Evolutionary conservation across 116 monocot species (phyloP).

Genomic region (Posidonia oceanica): DNA sequence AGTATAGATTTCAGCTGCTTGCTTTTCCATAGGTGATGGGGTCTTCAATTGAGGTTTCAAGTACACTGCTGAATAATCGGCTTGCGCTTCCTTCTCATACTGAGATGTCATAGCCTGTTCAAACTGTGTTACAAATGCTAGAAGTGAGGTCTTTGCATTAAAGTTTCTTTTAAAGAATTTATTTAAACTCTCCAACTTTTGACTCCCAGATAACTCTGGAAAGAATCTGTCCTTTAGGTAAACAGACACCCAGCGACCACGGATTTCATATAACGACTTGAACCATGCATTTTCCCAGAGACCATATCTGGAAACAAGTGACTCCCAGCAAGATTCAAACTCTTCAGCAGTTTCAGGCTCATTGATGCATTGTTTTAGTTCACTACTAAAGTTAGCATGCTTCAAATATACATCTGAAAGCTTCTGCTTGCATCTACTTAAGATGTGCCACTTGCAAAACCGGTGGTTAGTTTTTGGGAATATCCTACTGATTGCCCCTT

Average conservation of each 20-base stretch:
- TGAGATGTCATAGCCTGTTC: constrained; percentile 15
- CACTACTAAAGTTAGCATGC: constrained; percentile 15
- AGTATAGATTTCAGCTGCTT: constrained; percentile 23
- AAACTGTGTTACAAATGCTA: constrained; percentile 18
- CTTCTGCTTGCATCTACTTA: constrained; percentile 27
- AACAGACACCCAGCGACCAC: constrained; percentile 17
- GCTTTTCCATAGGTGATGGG: constrained; percentile 24
- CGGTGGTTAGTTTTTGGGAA: constrained; percentile 16
- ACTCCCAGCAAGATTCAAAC: constrained; percentile 22
- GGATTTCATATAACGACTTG: constrained; percentile 12
- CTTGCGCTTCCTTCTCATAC: constrained; percentile 17
- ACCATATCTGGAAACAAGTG: constrained; percentile 14
- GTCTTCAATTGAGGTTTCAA: constrained; percentile 15
- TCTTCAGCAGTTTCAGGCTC: constrained; percentile 18
- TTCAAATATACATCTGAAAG: constrained; percentile 21
- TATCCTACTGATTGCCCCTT: constrained; percentile 20
- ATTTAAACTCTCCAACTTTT: constrained; percentile 18
- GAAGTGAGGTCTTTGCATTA: constrained; percentile 12
- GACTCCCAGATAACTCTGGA: constrained; percentile 9
- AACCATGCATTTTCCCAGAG: constrained; percentile 26
- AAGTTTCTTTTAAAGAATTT: constrained; percentile 24
- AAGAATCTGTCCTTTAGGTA: constrained; percentile 19
- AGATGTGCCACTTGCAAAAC: constrained; percentile 28
- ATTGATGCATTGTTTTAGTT: constrained; percentile 13
- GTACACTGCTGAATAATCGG: constrained; percentile 14